Percentiles rank a stretch among this genome's conserved stretches.
phyloP scores from a whole-genome alignment of 2,329 filamentous ascomycete genomes.

The Cladosporium sp. region DNA sequence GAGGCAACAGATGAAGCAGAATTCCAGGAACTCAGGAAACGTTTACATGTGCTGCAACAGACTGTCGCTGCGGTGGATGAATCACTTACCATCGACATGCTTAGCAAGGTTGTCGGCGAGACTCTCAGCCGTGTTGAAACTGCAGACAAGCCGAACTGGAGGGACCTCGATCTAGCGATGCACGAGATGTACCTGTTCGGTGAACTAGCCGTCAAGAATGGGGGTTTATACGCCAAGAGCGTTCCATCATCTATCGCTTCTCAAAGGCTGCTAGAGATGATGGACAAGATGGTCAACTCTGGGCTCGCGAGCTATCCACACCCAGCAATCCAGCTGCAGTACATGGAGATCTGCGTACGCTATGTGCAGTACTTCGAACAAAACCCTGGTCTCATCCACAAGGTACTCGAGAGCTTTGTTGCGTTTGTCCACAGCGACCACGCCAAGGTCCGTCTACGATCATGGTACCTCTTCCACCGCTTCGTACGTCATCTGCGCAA shows the following conservation, averaged over 20 bases:
- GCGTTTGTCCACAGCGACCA: conserved; percentile 83
- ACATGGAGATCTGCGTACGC: conserved; percentile 96
- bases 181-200: conserved; percentile 96
- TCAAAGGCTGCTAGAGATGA: conserved; percentile 82
- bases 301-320: conserved; percentile 82
- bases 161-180: conserved; percentile 87
- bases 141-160: conserved; percentile 80
- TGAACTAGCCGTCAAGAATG: conserved; percentile 84
- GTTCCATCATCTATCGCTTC: conserved; percentile 75
- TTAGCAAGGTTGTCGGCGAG: conserved; percentile 81
- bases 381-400: conserved; percentile 74
- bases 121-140: conserved; percentile 80
- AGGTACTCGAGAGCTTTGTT: conserved; percentile 87
- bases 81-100: conserved; percentile 76
- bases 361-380: conserved; percentile 91
- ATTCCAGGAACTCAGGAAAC: conserved; percentile 89
- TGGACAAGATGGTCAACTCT: conserved; percentile 91
- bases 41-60: conserved; percentile 86
- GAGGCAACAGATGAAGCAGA: conserved; percentile 96
- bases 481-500: conserved; percentile 82
- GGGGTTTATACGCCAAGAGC: conserved; percentile 80
- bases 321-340: conserved; percentile 88
- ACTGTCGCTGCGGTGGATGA: conserved; percentile 88
- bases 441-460: conserved; percentile 79
- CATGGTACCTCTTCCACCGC: conserved; percentile 95